Conservation (phyloP, 1,139 yeast genomes). For the Protomyces inundatus region DNA sequence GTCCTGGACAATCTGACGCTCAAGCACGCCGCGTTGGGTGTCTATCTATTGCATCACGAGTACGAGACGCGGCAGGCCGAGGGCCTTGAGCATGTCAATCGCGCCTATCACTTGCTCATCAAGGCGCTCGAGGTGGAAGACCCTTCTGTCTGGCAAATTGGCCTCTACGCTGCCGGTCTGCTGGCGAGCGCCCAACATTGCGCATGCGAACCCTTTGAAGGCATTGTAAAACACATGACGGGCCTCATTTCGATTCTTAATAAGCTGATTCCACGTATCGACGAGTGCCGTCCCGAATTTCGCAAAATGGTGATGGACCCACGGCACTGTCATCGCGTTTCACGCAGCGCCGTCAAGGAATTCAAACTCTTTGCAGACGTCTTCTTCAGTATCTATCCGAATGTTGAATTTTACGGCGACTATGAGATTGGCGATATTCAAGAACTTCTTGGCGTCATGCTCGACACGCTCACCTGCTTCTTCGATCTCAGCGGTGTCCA, state of each 20-base stretch:
- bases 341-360: not conserved
- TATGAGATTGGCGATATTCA: not conserved
- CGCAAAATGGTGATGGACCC: not conserved
- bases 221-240: not conserved
- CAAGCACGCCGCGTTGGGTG: not conserved
- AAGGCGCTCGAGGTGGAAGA: not conserved
- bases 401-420: not conserved
- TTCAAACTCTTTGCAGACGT: not conserved
- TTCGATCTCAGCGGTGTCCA: not conserved
- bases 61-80: not conserved
- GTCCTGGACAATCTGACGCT: not conserved
- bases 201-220: not conserved
- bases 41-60: not conserved
- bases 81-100: not conserved
- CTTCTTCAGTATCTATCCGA: not conserved
- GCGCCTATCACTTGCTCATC: not conserved
- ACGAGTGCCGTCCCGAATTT: not conserved
- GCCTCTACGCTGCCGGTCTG: not conserved
- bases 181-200: not conserved
- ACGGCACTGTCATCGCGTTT: not conserved
- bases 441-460: not conserved
- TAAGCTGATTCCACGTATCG: not conserved
- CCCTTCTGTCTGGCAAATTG: not conserved
- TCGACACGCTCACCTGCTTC: not conserved
- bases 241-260: not conserved